phyloP scores from a whole-genome alignment of 306 rosid genomes.

The Elaeagnus macrophylla region DNA sequence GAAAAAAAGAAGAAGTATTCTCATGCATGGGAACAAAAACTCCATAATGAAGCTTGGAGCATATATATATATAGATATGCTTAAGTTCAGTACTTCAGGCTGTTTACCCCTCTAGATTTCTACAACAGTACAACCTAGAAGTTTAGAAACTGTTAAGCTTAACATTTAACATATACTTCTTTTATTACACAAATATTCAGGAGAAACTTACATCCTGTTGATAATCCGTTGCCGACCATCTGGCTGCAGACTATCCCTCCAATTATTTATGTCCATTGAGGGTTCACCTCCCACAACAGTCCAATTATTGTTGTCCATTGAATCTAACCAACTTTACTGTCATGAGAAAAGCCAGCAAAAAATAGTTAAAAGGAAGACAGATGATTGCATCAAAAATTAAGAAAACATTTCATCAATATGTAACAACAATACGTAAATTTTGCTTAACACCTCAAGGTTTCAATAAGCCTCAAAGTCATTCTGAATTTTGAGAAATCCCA shows the following conservation, averaged over 20 bases:
- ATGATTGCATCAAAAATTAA: no score
- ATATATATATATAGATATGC: no score
- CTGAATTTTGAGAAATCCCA: no score
- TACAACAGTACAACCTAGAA: neutral
- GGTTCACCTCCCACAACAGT: no score
- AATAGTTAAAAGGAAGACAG: constrained; percentile 1
- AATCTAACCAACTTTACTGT: constrained; percentile 2
- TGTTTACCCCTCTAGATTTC: no score
- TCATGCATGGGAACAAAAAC: no score
- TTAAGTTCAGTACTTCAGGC: no score
- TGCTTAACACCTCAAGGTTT: no score
- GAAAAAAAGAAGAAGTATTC: neutral
- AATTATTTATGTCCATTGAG: constrained; percentile 18
- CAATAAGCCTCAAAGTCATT: no score
- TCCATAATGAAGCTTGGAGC: no score
- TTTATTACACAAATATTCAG: neutral
- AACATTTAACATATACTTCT: neutral
- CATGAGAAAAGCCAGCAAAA: neutral
- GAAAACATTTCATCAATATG: no score
- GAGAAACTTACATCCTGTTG: constrained; percentile 34
- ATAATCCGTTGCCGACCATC: constrained; percentile 39
- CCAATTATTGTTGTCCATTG: constrained; percentile 17
- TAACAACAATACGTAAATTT: no score
- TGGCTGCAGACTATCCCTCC: constrained; percentile 23
- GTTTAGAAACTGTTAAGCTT: neutral